Conservation (phyloP, 768 basidiomycete genomes). For the Termitomyces heimii region DNA sequence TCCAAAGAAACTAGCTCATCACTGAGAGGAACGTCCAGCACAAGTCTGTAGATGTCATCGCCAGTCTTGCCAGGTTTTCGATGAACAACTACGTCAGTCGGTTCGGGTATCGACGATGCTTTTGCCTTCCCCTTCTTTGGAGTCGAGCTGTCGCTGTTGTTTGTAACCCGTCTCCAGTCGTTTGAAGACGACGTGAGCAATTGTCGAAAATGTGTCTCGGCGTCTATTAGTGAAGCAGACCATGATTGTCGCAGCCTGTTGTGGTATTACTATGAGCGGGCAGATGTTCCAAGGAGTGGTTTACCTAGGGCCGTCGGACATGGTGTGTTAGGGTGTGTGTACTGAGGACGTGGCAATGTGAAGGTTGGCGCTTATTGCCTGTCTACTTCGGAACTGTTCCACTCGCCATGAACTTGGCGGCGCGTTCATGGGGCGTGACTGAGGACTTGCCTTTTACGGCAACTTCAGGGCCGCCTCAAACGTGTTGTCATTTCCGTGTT, state of each 20-base stretch:
- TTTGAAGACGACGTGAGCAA: constrained; percentile 65
- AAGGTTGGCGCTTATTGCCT: neutral
- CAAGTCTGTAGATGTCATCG: constrained; percentile 74
- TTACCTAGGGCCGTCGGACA: constrained; percentile 62
- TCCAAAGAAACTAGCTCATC: constrained; percentile 65
- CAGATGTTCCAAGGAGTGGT: constrained; percentile 2
- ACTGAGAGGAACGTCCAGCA: constrained; percentile 69
- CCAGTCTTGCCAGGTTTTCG: constrained; percentile 63
- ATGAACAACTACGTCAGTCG: constrained; percentile 73
- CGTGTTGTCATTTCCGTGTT: neutral
- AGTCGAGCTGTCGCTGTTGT: constrained; percentile 29
- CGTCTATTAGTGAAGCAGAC: constrained; percentile 67
- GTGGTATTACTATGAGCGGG: neutral
- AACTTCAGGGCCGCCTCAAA: neutral
- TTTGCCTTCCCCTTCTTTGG: constrained; percentile 61
- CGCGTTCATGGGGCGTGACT: constrained; percentile 4
- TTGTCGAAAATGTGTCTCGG: constrained; percentile 73
- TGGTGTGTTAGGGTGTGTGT: constrained; percentile 12
- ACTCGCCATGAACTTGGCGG: neutral
- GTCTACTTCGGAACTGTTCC: constrained; percentile 3
- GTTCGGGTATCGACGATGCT: constrained; percentile 45
- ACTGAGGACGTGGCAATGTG: neutral
- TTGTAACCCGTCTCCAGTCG: constrained; percentile 79
- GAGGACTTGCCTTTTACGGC: neutral
- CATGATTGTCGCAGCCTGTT: constrained; percentile 79